A percentile compares a stretch with the other conserved stretches of the same genome.
phyloP scores from a whole-genome alignment of 2,329 filamentous ascomycete genomes.

The Pseudovirgaria hyperparasitica region DNA sequence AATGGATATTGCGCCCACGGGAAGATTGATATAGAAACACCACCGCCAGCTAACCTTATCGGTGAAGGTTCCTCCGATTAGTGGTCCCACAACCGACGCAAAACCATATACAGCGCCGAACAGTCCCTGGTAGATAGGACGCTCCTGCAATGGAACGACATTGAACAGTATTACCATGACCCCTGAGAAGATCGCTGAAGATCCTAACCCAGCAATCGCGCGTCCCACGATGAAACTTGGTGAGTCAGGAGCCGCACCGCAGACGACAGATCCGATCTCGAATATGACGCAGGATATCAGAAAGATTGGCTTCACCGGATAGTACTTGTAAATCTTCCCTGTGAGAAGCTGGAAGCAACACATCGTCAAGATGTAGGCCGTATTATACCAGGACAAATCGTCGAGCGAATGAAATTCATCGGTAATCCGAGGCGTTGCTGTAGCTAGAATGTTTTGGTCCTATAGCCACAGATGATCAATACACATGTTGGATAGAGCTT shows the following conservation, averaged over 20 bases:
- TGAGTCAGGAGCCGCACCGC: conserved; percentile 18
- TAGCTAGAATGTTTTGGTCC: conserved; percentile 24
- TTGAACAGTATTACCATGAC: conserved; percentile 23
- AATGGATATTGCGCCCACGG: conserved; percentile 26
- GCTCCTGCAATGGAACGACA: conserved; percentile 3
- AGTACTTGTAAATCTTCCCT: conserved; percentile 33
- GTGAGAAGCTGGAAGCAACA: conserved; percentile 11
- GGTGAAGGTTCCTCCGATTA: conserved; percentile 8
- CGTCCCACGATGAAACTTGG: conserved; percentile 9
- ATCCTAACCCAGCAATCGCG: conserved; percentile 24
- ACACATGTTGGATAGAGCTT: too few species aligned
- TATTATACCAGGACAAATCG: conserved; percentile 39
- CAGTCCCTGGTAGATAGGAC: conserved; percentile 3
- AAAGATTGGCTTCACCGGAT: conserved; percentile 15
- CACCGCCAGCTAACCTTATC: conserved; percentile 7
- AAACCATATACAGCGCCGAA: conserved; percentile 6
- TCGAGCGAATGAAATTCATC: conserved; percentile 33
- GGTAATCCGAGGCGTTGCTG: conserved; percentile 36
- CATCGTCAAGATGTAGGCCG: conserved; percentile 17
- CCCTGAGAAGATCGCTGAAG: conserved; percentile 30
- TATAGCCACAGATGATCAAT: conserved; percentile 1
- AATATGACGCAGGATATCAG: conserved; percentile 25
- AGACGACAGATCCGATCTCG: conserved; percentile 31
- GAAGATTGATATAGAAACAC: conserved; percentile 30
- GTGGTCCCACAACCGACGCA: conserved; percentile 12